Evolutionary conservation across 805 yeast species (phyloP).

Genomic region (Alloascoidea africana): DNA sequence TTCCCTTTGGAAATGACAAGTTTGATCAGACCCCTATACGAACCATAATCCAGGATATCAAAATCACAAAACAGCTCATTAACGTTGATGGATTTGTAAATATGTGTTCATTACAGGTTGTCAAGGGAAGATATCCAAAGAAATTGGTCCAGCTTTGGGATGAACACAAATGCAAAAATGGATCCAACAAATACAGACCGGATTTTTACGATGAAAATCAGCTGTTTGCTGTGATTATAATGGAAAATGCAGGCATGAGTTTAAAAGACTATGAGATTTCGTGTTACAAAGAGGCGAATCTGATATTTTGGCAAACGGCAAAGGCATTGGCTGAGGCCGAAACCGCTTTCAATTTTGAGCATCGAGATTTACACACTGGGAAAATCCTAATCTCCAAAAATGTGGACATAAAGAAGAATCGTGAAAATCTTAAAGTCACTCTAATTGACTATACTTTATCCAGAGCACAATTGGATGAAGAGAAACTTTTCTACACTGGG

Average conservation of each 20-base stretch:
- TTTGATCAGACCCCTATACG: constrained; percentile 24
- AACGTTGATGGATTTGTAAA: constrained; percentile 27
- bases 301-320: constrained; percentile 39
- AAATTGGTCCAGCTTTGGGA: constrained; percentile 30
- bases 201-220: constrained; percentile 19
- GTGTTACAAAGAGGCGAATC: constrained; percentile 21
- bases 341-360: constrained; percentile 40
- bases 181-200: constrained; percentile 23
- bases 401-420: constrained; percentile 9
- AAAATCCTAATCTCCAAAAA: constrained; percentile 33
- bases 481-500: constrained; percentile 32
- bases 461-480: constrained; percentile 31
- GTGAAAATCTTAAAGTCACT: constrained; percentile 19
- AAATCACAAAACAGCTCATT: constrained; percentile 25
- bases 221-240: constrained; percentile 18
- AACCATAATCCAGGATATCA: constrained; percentile 31
- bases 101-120: constrained; percentile 28
- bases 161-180: constrained; percentile 14
- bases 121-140: constrained; percentile 28
- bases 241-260: constrained; percentile 22
- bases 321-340: constrained; percentile 37
- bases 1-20: constrained; percentile 34
- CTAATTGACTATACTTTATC: constrained; percentile 45
- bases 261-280: constrained; percentile 27
- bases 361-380: constrained; percentile 55